Percentiles rank a stretch among this genome's conserved stretches.
These are phyloP conservation scores for Fusarium sp. DNA, from an alignment of 2,329 filamentous ascomycete genomes.

Conservation along the genomic window DNA sequence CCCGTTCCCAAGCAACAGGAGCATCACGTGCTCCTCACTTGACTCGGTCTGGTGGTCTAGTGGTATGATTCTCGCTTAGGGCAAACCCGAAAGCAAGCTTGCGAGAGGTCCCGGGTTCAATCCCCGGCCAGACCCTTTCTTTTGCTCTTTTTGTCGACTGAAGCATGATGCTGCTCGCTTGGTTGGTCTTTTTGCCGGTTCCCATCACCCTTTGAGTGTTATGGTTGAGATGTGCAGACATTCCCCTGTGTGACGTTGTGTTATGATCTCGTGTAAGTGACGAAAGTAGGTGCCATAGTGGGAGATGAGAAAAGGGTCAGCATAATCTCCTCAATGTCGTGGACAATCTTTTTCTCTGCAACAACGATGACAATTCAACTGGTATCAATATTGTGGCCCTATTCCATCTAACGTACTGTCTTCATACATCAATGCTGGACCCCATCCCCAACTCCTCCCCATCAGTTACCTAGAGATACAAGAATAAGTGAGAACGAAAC, in stretches of 20 bases:
- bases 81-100: conserved; percentile 55
- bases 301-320: neutral
- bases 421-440: neutral
- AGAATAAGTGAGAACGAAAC: neutral
- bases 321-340: neutral
- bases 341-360: neutral
- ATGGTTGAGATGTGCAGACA: too few species aligned
- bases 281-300: neutral
- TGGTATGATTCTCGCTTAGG: conserved; percentile 80
- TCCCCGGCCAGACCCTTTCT: conserved; percentile 57
- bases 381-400: neutral
- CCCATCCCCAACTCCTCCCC: neutral
- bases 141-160: conserved; percentile 35
- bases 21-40: neutral
- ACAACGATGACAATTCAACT: neutral
- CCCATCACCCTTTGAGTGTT: too few species aligned
- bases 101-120: conserved; percentile 62
- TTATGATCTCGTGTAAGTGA: neutral
- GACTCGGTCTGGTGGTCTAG: conserved; percentile 67
- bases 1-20: neutral
- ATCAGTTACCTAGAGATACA: neutral
- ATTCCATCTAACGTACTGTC: neutral
- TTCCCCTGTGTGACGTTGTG: too few species aligned
- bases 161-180: neutral
- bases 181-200: neutral